These are phyloP conservation scores for Colletotrichum coccodes DNA, from an alignment of 2,329 filamentous ascomycete genomes.

Conservation along the genomic window DNA sequence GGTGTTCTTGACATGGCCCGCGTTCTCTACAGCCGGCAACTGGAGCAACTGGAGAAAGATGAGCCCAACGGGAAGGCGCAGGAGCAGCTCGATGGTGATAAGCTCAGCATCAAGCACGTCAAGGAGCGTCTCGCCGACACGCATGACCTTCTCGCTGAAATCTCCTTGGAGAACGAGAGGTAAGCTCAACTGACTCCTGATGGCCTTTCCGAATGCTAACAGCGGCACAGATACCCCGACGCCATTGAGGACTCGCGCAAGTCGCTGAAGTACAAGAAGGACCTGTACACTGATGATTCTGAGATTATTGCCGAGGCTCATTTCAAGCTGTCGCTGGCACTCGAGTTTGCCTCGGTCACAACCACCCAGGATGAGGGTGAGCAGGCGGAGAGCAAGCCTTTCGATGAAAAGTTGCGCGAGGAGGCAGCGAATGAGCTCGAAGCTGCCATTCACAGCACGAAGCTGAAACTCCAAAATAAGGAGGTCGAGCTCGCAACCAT, in stretches of 20 bases:
- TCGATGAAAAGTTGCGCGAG: constrained; percentile 76
- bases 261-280: constrained; percentile 80
- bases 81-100: constrained; percentile 51
- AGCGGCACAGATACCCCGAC: constrained; percentile 71
- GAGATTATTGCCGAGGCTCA: constrained; percentile 93
- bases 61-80: constrained; percentile 55
- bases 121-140: constrained; percentile 92
- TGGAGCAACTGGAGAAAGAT: constrained; percentile 52
- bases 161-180: constrained; percentile 95
- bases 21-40: constrained; percentile 68
- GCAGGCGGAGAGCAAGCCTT: constrained; percentile 57
- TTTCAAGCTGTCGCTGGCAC: constrained; percentile 93
- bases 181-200: constrained; percentile 42
- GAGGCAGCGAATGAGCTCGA: constrained; percentile 79
- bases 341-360: constrained; percentile 91
- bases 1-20: constrained; percentile 86
- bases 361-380: constrained; percentile 62
- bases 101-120: constrained; percentile 63
- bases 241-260: constrained; percentile 87
- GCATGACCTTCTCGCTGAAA: constrained; percentile 93
- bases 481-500: constrained; percentile 72
- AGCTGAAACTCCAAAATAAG: constrained; percentile 76
- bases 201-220: constrained; percentile 3
- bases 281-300: constrained; percentile 82
- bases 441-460: constrained; percentile 77